Evolutionary conservation across 768 basidiomycete genomes (phyloP), one percentile per base, ranked within the genome.

Genomic region (Hemileccinum rubropunctum): DNA sequence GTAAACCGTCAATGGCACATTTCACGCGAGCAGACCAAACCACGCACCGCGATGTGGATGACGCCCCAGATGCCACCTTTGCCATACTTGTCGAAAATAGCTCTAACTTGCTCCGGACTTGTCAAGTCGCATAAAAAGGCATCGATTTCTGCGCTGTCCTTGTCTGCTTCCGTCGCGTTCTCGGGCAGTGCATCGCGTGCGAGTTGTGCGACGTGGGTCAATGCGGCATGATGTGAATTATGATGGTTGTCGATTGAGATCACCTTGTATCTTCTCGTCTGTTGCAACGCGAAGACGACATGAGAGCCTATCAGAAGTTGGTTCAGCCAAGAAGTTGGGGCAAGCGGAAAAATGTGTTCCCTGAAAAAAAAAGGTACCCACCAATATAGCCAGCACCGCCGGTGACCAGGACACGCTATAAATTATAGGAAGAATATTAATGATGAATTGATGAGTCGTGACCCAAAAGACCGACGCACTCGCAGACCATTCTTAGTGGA

Each of bases 31-130:
- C 35, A 32, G 6, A 36, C 15, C 20, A 18, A 47, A 36, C 50
- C 5, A 80, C 88, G 64, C 59, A 93, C 91, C 18, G 95, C 97
- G 49, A 99, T 82, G 68, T 98, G 97, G 47, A 99, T 76, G 20
- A 98, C 92, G 44, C 95, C 97, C 91, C 93, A 98, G 54, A 99
- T 90, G 4, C 91, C 91, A 17, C 90, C 91, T 61, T 90, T 86
- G 45, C 82, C 83, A 67, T 95, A 95, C 54, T 81, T 77, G 50
- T 86, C 80, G 54, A 98, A 98, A 8, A 98, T 82, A 14, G 74
- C 71, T 49, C 84, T 79, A 52, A 98, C 77, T 60, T 91, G 78
- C 2, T 79, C 81, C 23, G 79, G 73, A 42, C 79, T 76, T 12
- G 88, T 91, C 50, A 98, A 74, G 71, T 98, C 93, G 58, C 81